Conservation (phyloP, 148 eudicot genomes). For the Dysphania ambrosioides region DNA sequence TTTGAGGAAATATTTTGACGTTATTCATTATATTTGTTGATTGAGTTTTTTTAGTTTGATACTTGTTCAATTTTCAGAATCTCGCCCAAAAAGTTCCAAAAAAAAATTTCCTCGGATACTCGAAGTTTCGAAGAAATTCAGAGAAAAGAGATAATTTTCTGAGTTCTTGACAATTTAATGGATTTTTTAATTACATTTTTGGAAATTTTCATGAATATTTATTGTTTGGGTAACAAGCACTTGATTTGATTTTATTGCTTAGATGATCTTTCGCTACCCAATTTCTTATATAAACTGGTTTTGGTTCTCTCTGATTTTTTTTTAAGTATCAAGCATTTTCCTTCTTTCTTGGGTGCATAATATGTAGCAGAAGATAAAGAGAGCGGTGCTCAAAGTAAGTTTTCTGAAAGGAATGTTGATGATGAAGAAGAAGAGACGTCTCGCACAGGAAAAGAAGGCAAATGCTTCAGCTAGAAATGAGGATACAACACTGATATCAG, state of each 20-base stretch:
- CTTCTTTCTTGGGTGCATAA: too few species aligned
- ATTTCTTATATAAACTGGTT: background rate
- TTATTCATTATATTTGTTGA: too few species aligned
- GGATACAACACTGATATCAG: background rate
- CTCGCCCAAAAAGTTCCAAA: too few species aligned
- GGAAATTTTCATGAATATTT: background rate
- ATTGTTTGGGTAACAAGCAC: background rate
- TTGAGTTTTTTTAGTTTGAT: too few species aligned
- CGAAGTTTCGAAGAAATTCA: background rate
- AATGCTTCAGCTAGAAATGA: background rate
- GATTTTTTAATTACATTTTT: too few species aligned
- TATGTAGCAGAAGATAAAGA: background rate
- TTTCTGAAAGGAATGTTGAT: background rate
- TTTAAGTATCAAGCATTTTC: constrained; percentile 12
- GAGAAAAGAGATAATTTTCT: background rate
- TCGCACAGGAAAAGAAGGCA: background rate
- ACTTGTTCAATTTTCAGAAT: too few species aligned
- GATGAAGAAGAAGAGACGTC: background rate
- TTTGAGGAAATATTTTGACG: too few species aligned
- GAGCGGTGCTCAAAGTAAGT: background rate
- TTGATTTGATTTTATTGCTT: too few species aligned
- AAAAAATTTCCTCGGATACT: too few species aligned
- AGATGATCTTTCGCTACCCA: too few species aligned
- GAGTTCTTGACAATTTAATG: background rate
- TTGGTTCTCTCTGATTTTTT: too few species aligned